Base-by-base conservation (phyloP, 2,329 filamentous ascomycete species). In the Calonectria ilicicola region DNA sequence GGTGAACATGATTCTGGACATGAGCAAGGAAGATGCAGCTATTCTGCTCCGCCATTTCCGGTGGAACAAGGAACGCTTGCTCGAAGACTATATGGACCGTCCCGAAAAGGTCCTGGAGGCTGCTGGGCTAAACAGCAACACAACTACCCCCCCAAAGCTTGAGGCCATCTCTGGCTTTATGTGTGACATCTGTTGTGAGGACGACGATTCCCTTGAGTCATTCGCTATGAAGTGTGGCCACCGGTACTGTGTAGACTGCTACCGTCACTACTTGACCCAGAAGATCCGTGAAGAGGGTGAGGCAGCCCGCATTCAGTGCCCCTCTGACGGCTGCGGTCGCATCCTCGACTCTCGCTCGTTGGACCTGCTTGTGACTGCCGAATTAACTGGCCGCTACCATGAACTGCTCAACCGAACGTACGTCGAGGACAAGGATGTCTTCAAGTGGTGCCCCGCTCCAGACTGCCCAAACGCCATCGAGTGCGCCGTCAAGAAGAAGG, bases 381-480 rank as follows among this genome's bases (percentile, higher is more conserved):
- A 91, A 7, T 81, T 93, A 29, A 86, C 84, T 29, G 87, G 83
- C 63, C 87, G 95, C 76, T 99, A 99, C 81, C 91, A 94, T 76
- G 92, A 94, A 78, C 89, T 99, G 19, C 91, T 99, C 40, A 98
- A 94, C 80, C 90, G 97, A 78, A 98, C 96, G 8, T 99, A 98
- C 80, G 97, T 99, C 72, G 97, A 99, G 83, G 96, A 99, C 84
- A 98, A 95, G 84, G 96, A 98, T 70, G 93, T 93, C 69, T 91
- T 98, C 72, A 98, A 98, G 83, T 99, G 97, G 97, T 99, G 97
- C 83, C 97, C 97, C 0, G 96, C 96, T 1, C 97, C 97, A n/a
- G 96, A 99, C 83, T 99, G 97, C 84, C 91, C 94, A 79, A 98
- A 97, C 80, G 97, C 96, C 15, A 87, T 99, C 58, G 94, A 98